A percentile compares a stretch with the other conserved stretches of the same genome.
Evolutionary conservation across 768 basidiomycete species (phyloP).

Genomic region (Suillus spraguei): DNA sequence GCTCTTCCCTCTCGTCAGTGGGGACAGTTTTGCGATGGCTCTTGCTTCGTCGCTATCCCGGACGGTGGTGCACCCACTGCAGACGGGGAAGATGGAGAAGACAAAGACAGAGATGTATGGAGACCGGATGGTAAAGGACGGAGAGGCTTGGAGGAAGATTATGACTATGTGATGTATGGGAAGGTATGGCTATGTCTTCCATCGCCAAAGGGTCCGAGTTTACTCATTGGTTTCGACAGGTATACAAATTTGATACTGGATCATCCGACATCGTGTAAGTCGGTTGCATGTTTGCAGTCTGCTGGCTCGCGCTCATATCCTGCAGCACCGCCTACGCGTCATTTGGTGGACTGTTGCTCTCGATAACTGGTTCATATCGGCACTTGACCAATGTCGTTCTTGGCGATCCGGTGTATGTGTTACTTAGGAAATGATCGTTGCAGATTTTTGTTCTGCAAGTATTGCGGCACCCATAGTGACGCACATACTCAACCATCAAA

Average conservation of each 20-base stretch:
- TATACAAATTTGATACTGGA: slow-evolving; percentile 3
- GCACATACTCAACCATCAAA: neutral
- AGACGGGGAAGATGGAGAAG: slow-evolving; percentile 58
- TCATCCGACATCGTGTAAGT: slow-evolving; percentile 66
- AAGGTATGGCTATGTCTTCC: slow-evolving; percentile 56
- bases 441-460: neutral
- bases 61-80: slow-evolving; percentile 46
- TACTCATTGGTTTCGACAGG: slow-evolving; percentile 10
- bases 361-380: slow-evolving; percentile 88
- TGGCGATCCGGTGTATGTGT: slow-evolving; percentile 89
- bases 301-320: slow-evolving; percentile 9
- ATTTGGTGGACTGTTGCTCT: slow-evolving; percentile 95
- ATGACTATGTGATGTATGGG: slow-evolving; percentile 99
- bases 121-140: slow-evolving; percentile 82
- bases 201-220: slow-evolving; percentile 7
- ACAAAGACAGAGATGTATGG: slow-evolving; percentile 82
- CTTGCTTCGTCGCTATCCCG: slow-evolving; percentile 80
- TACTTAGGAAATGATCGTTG: slow-evolving; percentile 69
- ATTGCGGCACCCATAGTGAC: neutral
- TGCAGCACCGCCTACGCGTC: slow-evolving; percentile 92
- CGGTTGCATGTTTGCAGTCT: slow-evolving; percentile 5
- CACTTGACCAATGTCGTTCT: slow-evolving; percentile 92
- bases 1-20: slow-evolving; percentile 71
- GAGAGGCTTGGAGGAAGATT: slow-evolving; percentile 89
- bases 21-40: slow-evolving; percentile 83